These are phyloP conservation scores for Conticribra guillardii DNA, from an alignment of 108 stramenopile genomes.

Conservation along the genomic window DNA sequence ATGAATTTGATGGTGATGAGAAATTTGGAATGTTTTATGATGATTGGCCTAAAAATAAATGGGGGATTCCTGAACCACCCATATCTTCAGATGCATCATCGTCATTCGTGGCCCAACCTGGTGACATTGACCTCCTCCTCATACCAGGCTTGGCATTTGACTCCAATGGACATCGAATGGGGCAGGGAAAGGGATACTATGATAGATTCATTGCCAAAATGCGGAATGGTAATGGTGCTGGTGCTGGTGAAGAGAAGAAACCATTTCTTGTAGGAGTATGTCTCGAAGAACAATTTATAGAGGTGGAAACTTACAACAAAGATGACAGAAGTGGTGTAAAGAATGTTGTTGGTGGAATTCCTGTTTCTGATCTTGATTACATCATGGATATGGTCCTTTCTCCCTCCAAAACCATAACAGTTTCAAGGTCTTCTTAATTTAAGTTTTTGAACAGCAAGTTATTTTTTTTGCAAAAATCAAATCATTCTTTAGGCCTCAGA, in stretches of 20 bases:
- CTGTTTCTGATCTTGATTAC: conserved; percentile 67
- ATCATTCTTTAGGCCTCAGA: no score
- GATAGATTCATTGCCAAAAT: conserved; percentile 88
- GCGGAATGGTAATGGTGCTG: conserved; percentile 11
- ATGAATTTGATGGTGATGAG: conserved; percentile 7
- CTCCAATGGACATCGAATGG: conserved; percentile 62
- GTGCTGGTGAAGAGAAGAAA: conserved; percentile 10
- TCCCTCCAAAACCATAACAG: conserved; percentile 23
- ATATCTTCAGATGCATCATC: conserved; percentile 33
- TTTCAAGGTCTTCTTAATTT: neutral
- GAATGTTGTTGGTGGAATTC: conserved; percentile 21
- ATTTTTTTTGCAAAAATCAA: no score
- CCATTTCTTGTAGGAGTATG: conserved; percentile 79
- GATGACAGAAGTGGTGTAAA: no score
- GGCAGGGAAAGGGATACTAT: conserved; percentile 93
- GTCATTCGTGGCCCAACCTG: conserved; percentile 63
- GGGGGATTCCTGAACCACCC: conserved; percentile 91
- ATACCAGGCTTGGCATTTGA: conserved; percentile 92
- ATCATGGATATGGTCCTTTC: conserved; percentile 74
- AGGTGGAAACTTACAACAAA: conserved; percentile 24
- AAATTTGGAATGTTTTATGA: conserved; percentile 70
- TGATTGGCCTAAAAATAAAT: conserved; percentile 86
- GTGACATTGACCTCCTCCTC: conserved; percentile 82
- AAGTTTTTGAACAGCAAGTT: no score
- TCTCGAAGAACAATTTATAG: conserved; percentile 60